Evolutionary conservation across 2,329 filamentous ascomycete genomes (phyloP), one percentile per base, ranked within the genome.

Genomic region (Shiraia sp.): DNA sequence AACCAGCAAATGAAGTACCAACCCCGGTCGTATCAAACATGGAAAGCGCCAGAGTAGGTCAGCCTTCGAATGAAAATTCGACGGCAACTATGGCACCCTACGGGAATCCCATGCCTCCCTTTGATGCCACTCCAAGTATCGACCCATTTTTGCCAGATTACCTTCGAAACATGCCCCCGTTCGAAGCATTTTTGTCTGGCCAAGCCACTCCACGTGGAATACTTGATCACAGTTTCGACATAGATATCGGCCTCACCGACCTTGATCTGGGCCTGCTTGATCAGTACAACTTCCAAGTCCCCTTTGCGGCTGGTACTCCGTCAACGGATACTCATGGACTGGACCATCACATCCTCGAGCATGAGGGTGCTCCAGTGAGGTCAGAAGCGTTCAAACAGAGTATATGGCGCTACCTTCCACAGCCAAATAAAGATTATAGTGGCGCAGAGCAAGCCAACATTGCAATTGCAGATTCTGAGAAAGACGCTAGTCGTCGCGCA

Each of bases 251-350:
- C 29, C 58, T 76, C 13, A 74, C 72, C 36, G 72, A 73, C 38
- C 50, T 74, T 22, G 74, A 76, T 47, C 58, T 75, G 27, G 68
- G 65, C 30, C 68, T 75, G 30, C 61, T 75, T 5, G 72, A 75
- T 36, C 68, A 70, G 8, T 75, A 75, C 53, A 75, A 73, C 47
- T 68, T 71, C 10, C 65, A 71, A 6, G 66, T 72, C 30, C 72
- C 72, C 0, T 75, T 75, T 47, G 66, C 71, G 10, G 55, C 51
- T 6, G 57, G 56, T 15, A 57, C 53, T 9, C 57, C 55, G 4
- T 59, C 56, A 1, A 61, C 55, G 26, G 59, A 57, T 26, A 37
- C 48, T 2, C 53, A 56, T 15, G 47, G 48, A 4, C 10, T 36
- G 10, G 55, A 59, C 7, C 46, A 49, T 24, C 51, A 48, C 2